A percentile compares a stretch with the other conserved stretches of the same genome.
phyloP scores from a whole-genome alignment of 75 land plant genomes.

The Cunninghamia lanceolata region DNA sequence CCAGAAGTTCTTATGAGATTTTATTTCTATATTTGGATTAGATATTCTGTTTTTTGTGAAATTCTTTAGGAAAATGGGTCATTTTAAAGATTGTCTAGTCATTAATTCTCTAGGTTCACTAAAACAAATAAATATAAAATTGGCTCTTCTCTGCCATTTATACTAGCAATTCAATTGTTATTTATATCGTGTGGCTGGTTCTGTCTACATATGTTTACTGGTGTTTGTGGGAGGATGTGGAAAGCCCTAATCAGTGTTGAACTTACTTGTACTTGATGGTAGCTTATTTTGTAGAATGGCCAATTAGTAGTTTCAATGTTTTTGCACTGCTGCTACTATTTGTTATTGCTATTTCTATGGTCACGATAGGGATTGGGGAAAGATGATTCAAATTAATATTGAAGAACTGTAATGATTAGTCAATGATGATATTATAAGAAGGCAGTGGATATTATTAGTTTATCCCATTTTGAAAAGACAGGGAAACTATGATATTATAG shows the following conservation, averaged over 20 bases:
- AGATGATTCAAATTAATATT: not conserved
- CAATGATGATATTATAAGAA: not conserved
- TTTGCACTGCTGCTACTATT: not conserved
- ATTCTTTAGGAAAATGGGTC: not conserved
- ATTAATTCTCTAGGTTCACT: not conserved
- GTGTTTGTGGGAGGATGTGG: not conserved
- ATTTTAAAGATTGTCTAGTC: not conserved
- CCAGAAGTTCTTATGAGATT: slow-evolving; percentile 2
- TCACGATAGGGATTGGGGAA: not conserved
- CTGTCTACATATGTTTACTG: not conserved
- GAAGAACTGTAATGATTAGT: not conserved
- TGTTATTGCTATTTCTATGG: not conserved
- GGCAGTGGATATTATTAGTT: not conserved
- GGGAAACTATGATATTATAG: not conserved
- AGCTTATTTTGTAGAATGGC: not conserved
- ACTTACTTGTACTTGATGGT: not conserved
- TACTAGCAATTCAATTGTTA: not conserved
- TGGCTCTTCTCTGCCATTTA: not conserved
- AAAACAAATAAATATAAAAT: not conserved
- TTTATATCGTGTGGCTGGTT: not conserved
- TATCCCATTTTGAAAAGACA: not conserved
- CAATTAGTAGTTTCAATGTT: not conserved
- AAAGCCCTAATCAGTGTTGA: not conserved
- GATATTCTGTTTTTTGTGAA: not conserved
- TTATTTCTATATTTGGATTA: not conserved